Percentiles rank a stretch among this genome's conserved stretches.
phyloP scores from a whole-genome alignment of 495 filamentous ascomycete genomes.

The Clavariopsis aquatica region DNA sequence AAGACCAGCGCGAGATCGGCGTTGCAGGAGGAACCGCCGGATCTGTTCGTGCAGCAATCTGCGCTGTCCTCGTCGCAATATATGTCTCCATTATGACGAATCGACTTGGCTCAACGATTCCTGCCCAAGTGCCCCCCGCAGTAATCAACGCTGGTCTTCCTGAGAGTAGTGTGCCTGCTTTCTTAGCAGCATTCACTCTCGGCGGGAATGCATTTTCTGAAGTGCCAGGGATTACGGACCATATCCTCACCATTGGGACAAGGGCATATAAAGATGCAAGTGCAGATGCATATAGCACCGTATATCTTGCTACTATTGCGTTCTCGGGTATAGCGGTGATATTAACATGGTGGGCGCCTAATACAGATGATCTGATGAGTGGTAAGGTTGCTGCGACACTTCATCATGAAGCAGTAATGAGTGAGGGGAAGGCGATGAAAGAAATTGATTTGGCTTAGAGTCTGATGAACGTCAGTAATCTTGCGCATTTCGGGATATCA shows the following conservation, averaged over 20 bases:
- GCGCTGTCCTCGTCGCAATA: conserved; percentile 13
- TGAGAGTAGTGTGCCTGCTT: conserved; percentile 11
- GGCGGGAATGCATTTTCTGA: conserved; percentile 20
- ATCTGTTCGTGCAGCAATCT: conserved; percentile 23
- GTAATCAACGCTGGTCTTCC: conserved; percentile 30
- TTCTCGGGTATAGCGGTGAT: conserved; percentile 33
- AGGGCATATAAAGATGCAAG: conserved; percentile 31
- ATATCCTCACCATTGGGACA: conserved; percentile 25
- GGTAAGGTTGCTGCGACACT: conserved; percentile 21
- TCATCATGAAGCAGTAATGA: not conserved
- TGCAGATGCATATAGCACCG: conserved; percentile 33
- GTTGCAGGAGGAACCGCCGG: conserved; percentile 23
- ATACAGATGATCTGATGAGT: conserved; percentile 21
- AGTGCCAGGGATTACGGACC: conserved; percentile 25
- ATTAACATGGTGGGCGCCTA: conserved; percentile 26
- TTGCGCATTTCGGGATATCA: too few species aligned
- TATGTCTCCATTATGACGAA: conserved; percentile 31
- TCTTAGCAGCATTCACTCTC: conserved; percentile 17
- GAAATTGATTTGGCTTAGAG: not conserved
- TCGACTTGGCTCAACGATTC: conserved; percentile 20
- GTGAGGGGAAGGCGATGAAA: not conserved
- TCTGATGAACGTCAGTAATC: too few species aligned
- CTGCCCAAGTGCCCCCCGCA: conserved; percentile 19
- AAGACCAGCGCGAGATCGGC: conserved; percentile 35
- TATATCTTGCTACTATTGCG: conserved; percentile 32